Conservation (phyloP, 2,329 filamentous ascomycete genomes). For the Pyricularia grisea region DNA sequence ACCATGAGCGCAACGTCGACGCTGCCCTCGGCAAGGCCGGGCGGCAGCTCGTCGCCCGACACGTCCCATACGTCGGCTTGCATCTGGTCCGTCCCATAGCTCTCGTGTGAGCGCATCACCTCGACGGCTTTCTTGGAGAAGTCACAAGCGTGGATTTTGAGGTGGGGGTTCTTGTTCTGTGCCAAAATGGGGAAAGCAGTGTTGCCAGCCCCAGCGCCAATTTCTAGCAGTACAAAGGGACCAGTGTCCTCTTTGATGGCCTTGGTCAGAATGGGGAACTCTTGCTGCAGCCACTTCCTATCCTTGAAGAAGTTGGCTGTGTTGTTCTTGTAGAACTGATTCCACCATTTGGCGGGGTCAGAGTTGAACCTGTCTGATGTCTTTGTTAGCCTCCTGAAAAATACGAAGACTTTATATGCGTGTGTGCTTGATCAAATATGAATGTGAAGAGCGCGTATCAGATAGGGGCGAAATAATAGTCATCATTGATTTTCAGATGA, state of each 20-base stretch:
- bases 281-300: constrained; percentile 91
- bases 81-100: constrained; percentile 61
- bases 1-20: constrained; percentile 92
- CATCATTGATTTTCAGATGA: constrained; percentile 60
- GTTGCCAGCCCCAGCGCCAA: constrained; percentile 92
- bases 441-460: constrained; percentile 28
- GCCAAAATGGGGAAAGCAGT: constrained; percentile 87
- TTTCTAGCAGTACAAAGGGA: constrained; percentile 67
- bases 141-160: constrained; percentile 89
- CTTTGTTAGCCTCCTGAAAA: constrained; percentile 26
- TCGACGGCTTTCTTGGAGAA: constrained; percentile 94
- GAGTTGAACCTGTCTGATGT: constrained; percentile 68
- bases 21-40: constrained; percentile 63
- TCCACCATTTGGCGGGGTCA: constrained; percentile 94
- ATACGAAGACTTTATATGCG: neutral
- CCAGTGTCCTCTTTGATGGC: constrained; percentile 65
- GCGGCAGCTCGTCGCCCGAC: constrained; percentile 62
- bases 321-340: constrained; percentile 97
- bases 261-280: constrained; percentile 80
- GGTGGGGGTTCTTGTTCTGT: constrained; percentile 69
- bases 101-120: constrained; percentile 72
- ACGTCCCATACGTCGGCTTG: constrained; percentile 95
- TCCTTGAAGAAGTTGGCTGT: constrained; percentile 98
- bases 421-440: neutral
- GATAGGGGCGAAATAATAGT: constrained; percentile 70